phyloP scores from a whole-genome alignment of 2,329 filamentous ascomycete genomes.

The Colletotrichum orchidophilum region DNA sequence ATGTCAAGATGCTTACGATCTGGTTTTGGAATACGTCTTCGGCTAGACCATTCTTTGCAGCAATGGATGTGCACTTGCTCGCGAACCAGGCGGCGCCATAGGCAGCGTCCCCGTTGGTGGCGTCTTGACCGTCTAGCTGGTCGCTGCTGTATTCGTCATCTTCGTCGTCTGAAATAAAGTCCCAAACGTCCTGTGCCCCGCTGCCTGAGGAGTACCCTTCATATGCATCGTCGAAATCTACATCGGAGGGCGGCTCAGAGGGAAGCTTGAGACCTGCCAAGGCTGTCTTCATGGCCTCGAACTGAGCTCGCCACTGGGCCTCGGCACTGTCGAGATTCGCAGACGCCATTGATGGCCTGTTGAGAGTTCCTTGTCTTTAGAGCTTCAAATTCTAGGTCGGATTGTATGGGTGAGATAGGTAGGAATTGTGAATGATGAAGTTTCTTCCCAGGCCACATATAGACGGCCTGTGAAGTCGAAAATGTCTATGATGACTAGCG shows the following conservation, averaged over 20 bases:
- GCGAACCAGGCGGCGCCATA: conserved; percentile 77
- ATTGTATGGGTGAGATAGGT: neutral
- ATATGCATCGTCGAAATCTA: conserved; percentile 73
- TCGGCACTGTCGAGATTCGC: conserved; percentile 52
- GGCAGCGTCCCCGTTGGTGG: conserved; percentile 37
- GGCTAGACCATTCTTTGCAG: conserved; percentile 73
- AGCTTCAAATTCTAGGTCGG: neutral
- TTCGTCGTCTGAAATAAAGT: conserved; percentile 82
- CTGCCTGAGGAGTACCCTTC: conserved; percentile 65
- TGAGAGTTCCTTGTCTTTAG: neutral
- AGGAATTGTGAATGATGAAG: neutral
- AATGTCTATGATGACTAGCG: conserved; percentile 9
- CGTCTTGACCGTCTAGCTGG: conserved; percentile 47
- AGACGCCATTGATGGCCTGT: conserved; percentile 43
- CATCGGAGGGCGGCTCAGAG: conserved; percentile 47
- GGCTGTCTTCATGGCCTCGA: conserved; percentile 86
- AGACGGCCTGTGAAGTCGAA: neutral
- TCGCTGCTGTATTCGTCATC: conserved; percentile 72
- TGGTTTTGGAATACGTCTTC: conserved; percentile 79
- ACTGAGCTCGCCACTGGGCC: conserved; percentile 83
- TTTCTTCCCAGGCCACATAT: neutral
- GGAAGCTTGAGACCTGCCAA: conserved; percentile 76
- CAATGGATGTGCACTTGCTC: conserved; percentile 73
- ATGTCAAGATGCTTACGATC: conserved; percentile 77
- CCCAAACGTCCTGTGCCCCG: conserved; percentile 87